phyloP scores from a whole-genome alignment of 768 basidiomycete species.

The Lactarius deliciosus region DNA sequence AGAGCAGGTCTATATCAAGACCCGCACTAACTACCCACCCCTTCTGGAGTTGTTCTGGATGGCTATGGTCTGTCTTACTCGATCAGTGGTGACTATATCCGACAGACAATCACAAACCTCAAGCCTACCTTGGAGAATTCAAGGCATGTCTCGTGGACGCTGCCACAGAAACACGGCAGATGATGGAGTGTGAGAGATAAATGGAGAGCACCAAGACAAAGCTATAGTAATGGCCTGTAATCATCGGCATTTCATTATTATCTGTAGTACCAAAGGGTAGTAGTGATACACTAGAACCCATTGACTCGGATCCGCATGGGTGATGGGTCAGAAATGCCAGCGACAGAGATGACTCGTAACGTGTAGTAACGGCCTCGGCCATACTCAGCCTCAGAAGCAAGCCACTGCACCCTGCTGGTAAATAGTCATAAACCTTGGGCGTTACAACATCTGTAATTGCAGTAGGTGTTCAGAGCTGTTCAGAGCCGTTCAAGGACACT shows the following conservation, averaged over 20 bases:
- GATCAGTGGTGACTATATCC: constrained; percentile 78
- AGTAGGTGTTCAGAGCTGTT: too few species aligned
- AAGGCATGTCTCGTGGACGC: constrained; percentile 77
- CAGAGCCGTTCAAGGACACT: too few species aligned
- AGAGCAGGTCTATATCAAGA: constrained; percentile 52
- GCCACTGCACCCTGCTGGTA: not conserved
- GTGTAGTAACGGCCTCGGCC: not conserved
- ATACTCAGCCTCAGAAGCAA: not conserved
- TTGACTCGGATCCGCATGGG: too few species aligned
- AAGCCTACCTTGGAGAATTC: constrained; percentile 57
- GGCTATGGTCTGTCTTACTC: constrained; percentile 94
- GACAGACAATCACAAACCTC: constrained; percentile 78
- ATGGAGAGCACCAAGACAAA: constrained; percentile 8
- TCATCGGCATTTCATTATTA: not conserved
- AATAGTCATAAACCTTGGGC: too few species aligned
- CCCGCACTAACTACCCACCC: not conserved
- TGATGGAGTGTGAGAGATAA: constrained; percentile 63
- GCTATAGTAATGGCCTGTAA: not conserved
- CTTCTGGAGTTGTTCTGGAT: constrained; percentile 71
- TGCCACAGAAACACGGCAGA: constrained; percentile 69
- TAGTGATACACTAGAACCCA: too few species aligned
- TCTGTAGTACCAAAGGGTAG: too few species aligned
- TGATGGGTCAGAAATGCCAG: too few species aligned
- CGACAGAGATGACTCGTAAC: not conserved
- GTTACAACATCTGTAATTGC: too few species aligned